Evolutionary conservation across 345 rosid genomes (phyloP).

Genomic region (Draba incana): DNA sequence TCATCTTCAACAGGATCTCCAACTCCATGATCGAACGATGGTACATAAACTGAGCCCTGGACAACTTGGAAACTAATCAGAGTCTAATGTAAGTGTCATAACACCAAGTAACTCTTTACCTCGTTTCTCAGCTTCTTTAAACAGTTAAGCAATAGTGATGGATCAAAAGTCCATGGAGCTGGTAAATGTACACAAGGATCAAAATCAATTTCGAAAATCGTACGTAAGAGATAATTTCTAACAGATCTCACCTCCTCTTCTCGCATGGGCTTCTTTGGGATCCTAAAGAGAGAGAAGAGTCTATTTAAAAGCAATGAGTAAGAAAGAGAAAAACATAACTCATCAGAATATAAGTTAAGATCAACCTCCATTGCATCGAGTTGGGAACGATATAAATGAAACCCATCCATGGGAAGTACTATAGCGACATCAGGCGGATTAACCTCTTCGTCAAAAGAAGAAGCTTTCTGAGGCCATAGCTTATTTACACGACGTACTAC

Average conservation of each 20-base stretch:
- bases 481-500: conserved; percentile 67
- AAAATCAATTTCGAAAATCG: conserved; percentile 22
- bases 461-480: conserved; percentile 72
- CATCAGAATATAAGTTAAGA: conserved; percentile 1
- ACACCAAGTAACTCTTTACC: conserved; percentile 47
- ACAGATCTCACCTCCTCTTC: conserved; percentile 85
- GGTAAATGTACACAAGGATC: conserved; percentile 41
- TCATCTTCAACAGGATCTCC: conserved; percentile 95
- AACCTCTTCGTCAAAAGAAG: conserved; percentile 68
- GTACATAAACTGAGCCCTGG: conserved; percentile 84
- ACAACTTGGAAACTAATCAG: conserved; percentile 31
- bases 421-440: conserved; percentile 69
- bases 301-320: conserved; percentile 8
- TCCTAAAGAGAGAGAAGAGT: conserved; percentile 46
- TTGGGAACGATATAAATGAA: conserved; percentile 85
- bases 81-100: conserved; percentile 18
- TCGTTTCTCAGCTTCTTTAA: conserved; percentile 68
- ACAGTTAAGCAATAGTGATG: conserved; percentile 63
- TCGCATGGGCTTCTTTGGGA: conserved; percentile 95
- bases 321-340: conserved; percentile 1
- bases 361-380: conserved; percentile 94
- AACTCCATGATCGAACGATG: conserved; percentile 91
- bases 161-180: conserved; percentile 98
- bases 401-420: conserved; percentile 94
- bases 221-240: conserved; percentile 13